A percentile compares a stretch with the other conserved stretches of the same genome.
phyloP scores from a whole-genome alignment of 192 early-diverging fungal genomes.

The Phlyctochytrium bullatum region DNA sequence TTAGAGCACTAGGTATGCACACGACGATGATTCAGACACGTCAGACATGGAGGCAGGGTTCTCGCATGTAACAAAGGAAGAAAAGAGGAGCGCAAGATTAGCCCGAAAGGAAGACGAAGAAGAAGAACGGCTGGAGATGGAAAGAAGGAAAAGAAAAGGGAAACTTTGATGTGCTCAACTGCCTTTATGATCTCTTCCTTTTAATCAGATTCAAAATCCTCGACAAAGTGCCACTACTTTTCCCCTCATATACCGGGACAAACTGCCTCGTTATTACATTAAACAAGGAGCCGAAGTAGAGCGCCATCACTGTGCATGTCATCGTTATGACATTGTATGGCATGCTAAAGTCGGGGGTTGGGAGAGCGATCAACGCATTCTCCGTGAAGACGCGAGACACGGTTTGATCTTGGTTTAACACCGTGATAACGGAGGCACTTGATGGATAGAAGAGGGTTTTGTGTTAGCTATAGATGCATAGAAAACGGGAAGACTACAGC shows the following conservation, averaged over 20 bases:
- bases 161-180: constrained; percentile 17
- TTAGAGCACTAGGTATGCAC: constrained; percentile 6
- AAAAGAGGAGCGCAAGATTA: constrained; percentile 13
- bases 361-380: constrained; percentile 80
- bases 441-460: background rate
- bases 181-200: no score
- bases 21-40: constrained; percentile 18
- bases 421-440: constrained; percentile 13
- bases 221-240: no score
- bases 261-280: constrained; percentile 1
- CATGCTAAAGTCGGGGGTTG: constrained; percentile 98
- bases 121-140: constrained; percentile 19
- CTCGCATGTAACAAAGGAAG: constrained; percentile 6
- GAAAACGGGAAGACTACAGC: constrained; percentile 15
- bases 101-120: constrained; percentile 24
- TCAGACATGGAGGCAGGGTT: constrained; percentile 30
- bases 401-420: background rate
- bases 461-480: constrained; percentile 1
- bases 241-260: no score
- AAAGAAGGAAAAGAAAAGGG: constrained; percentile 16
- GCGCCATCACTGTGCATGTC: constrained; percentile 70
- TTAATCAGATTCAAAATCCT: no score
- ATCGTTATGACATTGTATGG: constrained; percentile 99
- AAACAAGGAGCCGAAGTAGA: constrained; percentile 1
- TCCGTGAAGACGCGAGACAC: constrained; percentile 68